Percentiles rank a stretch among this genome's conserved stretches.
Evolutionary conservation across 1,284 basidiomycete species (phyloP).

Genomic region (Ceratobasidium sp.): DNA sequence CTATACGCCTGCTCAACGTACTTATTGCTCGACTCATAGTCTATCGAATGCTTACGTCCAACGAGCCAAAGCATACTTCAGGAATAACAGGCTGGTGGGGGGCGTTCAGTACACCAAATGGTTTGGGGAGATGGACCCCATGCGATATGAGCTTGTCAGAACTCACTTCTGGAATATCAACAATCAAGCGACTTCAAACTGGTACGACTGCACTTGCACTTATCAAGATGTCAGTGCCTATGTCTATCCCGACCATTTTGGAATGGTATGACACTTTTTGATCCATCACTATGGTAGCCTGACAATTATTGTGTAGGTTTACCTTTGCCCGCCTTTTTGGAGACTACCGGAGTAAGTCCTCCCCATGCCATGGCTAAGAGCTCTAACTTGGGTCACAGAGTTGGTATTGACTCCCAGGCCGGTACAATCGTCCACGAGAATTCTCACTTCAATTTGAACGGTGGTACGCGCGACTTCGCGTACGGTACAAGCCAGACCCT

Average conservation of each 20-base stretch:
- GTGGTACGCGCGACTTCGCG: slow-evolving; percentile 32
- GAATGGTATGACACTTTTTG: not conserved
- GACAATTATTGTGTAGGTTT: not conserved
- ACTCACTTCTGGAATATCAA: not conserved
- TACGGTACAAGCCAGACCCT: slow-evolving; percentile 4
- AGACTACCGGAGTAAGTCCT: not conserved
- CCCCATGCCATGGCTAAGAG: too few relatives aligned
- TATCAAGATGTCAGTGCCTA: slow-evolving; percentile 22
- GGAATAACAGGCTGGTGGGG: too few relatives aligned
- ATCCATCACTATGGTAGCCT: too few relatives aligned
- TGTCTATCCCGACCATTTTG: slow-evolving; percentile 25
- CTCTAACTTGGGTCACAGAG: not conserved
- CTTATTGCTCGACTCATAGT: not conserved
- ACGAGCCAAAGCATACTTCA: not conserved
- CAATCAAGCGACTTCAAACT: not conserved
- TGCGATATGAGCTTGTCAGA: not conserved
- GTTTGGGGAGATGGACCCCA: not conserved
- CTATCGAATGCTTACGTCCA: not conserved
- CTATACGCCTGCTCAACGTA: not conserved
- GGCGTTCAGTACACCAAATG: not conserved
- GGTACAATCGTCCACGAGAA: slow-evolving; percentile 43
- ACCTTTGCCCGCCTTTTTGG: slow-evolving; percentile 37
- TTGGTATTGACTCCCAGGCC: slow-evolving; percentile 33
- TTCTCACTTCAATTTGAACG: slow-evolving; percentile 34
- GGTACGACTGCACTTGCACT: slow-evolving; percentile 38